Percentiles rank a stretch among this genome's conserved stretches.
Conservation (phyloP, 2,329 filamentous ascomycete species). For the Aspergillus bombycis region DNA sequence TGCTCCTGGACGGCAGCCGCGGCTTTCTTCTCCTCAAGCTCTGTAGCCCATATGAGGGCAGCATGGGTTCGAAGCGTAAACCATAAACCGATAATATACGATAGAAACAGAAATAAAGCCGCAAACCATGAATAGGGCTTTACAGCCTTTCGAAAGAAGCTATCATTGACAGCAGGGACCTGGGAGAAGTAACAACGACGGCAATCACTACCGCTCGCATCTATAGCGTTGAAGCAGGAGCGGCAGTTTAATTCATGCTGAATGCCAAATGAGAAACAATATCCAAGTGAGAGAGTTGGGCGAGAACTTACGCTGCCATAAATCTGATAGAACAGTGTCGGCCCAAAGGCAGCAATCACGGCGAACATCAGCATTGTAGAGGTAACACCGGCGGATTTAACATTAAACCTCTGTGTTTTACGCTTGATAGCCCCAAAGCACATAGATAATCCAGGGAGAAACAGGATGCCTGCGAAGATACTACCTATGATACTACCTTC, state of each 20-base stretch:
- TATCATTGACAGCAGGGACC: slow-evolving; percentile 77
- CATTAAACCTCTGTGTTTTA: slow-evolving; percentile 98
- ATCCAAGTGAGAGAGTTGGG: slow-evolving; percentile 1
- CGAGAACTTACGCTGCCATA: slow-evolving; percentile 74
- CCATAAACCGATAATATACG: slow-evolving; percentile 90
- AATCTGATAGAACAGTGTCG: slow-evolving; percentile 97
- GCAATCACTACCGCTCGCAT: slow-evolving; percentile 65
- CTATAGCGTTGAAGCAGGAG: slow-evolving; percentile 60
- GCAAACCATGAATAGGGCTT: slow-evolving; percentile 92
- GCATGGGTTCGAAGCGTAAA: slow-evolving; percentile 96
- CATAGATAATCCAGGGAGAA: slow-evolving; percentile 94
- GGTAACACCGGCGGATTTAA: slow-evolving; percentile 91
- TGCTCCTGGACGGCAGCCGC: slow-evolving; percentile 32
- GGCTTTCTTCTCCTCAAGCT: slow-evolving; percentile 74
- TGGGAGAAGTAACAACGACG: slow-evolving; percentile 94
- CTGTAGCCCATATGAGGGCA: slow-evolving; percentile 93
- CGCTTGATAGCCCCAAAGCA: slow-evolving; percentile 97
- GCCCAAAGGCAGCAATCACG: slow-evolving; percentile 91
- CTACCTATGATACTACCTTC: slow-evolving; percentile 97
- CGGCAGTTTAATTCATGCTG: slow-evolving; percentile 88
- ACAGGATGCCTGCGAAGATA: slow-evolving; percentile 94
- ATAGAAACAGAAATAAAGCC: slow-evolving; percentile 82
- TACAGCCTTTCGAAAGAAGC: slow-evolving; percentile 88
- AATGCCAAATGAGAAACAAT: slow-evolving; percentile 37
- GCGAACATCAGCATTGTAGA: slow-evolving; percentile 98